Base-by-base conservation (phyloP, 208 protist genomes). In the Leishmania martiniquensis region DNA sequence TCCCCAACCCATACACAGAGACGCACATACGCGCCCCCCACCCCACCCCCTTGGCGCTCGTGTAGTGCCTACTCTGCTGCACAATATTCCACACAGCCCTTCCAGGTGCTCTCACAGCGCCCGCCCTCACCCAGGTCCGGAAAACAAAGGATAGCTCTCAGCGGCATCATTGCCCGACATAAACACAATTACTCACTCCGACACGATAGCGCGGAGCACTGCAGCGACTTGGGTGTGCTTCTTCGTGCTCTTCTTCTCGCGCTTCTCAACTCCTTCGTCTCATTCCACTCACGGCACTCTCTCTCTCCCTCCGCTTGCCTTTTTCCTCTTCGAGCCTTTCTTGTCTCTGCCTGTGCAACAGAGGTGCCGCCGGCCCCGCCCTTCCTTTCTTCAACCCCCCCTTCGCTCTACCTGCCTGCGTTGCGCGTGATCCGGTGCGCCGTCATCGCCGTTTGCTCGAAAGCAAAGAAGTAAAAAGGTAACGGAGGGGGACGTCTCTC, bases 91-190 rank as follows among this genome's bases (percentile, higher is more conserved):
- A 0, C 25, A 7, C 63, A 4, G 47, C 34, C 22, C 22, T 68
- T 47, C 20, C 7, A 32, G 63, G 39, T 45, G 37, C 63, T 68
- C 63, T 68, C 63, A 68, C 63, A 68, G 20, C 63, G 63, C 37
- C 10, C 60, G 25, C 60, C 37, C 10, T 49, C 63, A 68, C 63
- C 25, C 42, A 39, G 13, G 47, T 39, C 15, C 63, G 1, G 39
- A 45, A 68, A 49, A n/a, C n/a, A 20, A 45, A n/a, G 63, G 39
- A 9, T 45, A 25, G 39, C 32, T 45, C 6, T 68, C 39, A 68
- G 44, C 63, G 63, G 63, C 15, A 68, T 49, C 63, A 68, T 39
- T 68, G 39, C 2, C 63, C 63, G 63, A 47, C 63, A 68, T 44
- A 68, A 49, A 45, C 39, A 68, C 22, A 17, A 17, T 29, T 7